Evolutionary conservation across 2,329 filamentous ascomycete genomes (phyloP).

Genomic region (Monilinia aucupariae): DNA sequence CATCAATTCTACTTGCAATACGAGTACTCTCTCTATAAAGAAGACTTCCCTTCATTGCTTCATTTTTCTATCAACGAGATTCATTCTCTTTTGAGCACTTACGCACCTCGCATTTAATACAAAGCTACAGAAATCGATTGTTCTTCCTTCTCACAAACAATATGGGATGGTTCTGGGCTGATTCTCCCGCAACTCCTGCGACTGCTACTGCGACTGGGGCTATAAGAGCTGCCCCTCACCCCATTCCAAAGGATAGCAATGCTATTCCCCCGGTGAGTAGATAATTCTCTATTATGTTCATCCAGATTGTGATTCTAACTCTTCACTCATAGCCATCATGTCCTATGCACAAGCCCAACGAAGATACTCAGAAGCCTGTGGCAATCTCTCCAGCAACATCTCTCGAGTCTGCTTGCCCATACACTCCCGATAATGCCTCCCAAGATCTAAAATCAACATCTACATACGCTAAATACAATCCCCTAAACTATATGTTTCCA

Average conservation of each 20-base stretch:
- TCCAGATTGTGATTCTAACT: background rate
- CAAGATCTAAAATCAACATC: conserved; percentile 36
- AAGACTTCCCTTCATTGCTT: background rate
- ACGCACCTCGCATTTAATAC: background rate
- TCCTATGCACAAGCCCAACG: conserved; percentile 57
- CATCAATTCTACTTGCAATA: conserved; percentile 2
- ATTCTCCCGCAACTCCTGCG: conserved; percentile 24
- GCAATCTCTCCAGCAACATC: conserved; percentile 29
- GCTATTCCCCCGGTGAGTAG: conserved; percentile 30
- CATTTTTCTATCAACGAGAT: background rate
- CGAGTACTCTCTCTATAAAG: background rate
- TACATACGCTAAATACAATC: conserved; percentile 62
- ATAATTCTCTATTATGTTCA: conserved; percentile 18
- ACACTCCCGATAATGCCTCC: conserved; percentile 31
- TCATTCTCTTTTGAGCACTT: background rate
- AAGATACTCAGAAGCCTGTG: conserved; percentile 28
- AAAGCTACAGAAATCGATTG: background rate
- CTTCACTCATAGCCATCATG: conserved; percentile 52
- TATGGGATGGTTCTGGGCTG: conserved; percentile 36
- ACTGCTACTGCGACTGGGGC: conserved; percentile 22
- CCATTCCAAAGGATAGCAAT: conserved; percentile 24
- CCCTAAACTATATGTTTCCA: conserved; percentile 93
- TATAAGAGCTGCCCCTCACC: conserved; percentile 26
- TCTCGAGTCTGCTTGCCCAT: conserved; percentile 34
- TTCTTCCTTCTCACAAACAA: background rate